A percentile compares a stretch with the other conserved stretches of the same genome.
These are phyloP conservation scores for Ceratocystis diversiconidia DNA, from an alignment of 2,329 filamentous ascomycete species.

Conservation along the genomic window DNA sequence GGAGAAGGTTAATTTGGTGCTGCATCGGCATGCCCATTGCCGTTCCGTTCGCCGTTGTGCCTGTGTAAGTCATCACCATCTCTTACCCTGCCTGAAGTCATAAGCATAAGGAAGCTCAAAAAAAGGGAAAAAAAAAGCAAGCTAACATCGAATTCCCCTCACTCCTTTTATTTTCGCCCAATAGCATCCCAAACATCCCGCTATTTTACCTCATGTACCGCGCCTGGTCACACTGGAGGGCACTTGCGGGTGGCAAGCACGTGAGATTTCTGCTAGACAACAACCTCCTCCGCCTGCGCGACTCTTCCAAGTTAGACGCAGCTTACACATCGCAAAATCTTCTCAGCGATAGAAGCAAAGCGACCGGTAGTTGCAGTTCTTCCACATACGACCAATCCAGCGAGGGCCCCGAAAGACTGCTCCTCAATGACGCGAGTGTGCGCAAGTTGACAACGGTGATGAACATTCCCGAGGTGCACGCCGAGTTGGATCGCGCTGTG, in stretches of 20 bases:
- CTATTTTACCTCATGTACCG: constrained; percentile 94
- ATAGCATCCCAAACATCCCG: constrained; percentile 76
- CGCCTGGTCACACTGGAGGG: constrained; percentile 83
- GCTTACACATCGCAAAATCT: constrained; percentile 41
- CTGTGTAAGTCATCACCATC: constrained; percentile 48
- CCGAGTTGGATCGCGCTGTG: constrained; percentile 62
- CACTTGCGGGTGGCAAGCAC: constrained; percentile 70
- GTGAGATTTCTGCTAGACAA: constrained; percentile 67
- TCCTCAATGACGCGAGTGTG: constrained; percentile 19
- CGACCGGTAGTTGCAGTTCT: constrained; percentile 19
- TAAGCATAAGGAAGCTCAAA: neutral
- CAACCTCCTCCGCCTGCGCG: constrained; percentile 49
- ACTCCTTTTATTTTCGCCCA: neutral
- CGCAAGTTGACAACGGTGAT: constrained; percentile 36
- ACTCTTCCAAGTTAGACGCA: constrained; percentile 56
- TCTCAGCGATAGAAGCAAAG: constrained; percentile 16
- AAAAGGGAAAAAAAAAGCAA: neutral
- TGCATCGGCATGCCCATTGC: constrained; percentile 70
- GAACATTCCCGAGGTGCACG: constrained; percentile 52
- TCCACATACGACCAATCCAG: neutral
- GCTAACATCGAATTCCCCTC: constrained; percentile 4
- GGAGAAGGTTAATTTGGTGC: constrained; percentile 64
- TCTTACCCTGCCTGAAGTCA: too few relatives aligned
- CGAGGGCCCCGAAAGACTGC: constrained; percentile 19
- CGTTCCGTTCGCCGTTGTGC: constrained; percentile 68